Percentiles rank a stretch among this genome's conserved stretches.
Evolutionary conservation across 2,329 filamentous ascomycete species (phyloP).

Genomic region (Claviceps digitariae): DNA sequence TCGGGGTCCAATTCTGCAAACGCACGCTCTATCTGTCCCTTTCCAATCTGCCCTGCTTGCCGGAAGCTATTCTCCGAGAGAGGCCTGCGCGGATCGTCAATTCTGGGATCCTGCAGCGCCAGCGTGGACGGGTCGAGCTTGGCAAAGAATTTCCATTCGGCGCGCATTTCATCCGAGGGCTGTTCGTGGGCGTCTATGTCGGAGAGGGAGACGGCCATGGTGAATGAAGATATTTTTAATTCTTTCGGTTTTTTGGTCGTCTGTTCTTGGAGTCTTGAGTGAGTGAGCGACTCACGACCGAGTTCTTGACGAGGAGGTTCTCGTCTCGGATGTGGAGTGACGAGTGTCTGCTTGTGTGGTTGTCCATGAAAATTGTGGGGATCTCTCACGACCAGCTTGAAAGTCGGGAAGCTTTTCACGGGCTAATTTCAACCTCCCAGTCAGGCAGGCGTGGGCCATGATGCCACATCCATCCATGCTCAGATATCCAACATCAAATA

Average conservation of each 20-base stretch:
- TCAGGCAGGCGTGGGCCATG: too few species aligned
- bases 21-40: neutral
- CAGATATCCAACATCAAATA: too few species aligned
- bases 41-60: neutral
- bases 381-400: neutral
- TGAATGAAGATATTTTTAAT: neutral
- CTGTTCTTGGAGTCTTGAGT: too few species aligned
- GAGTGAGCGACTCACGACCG: too few species aligned
- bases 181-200: conserved; percentile 64
- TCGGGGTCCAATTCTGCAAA: conserved; percentile 25
- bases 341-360: too few species aligned
- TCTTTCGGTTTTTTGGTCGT: too few species aligned
- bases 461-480: too few species aligned
- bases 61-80: conserved; percentile 21
- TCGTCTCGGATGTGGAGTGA: too few species aligned
- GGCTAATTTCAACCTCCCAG: too few species aligned
- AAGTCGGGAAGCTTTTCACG: too few species aligned
- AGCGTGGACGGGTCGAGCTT: conserved; percentile 41
- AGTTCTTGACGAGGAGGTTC: too few species aligned
- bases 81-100: conserved; percentile 37
- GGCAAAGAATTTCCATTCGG: conserved; percentile 62
- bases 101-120: conserved; percentile 34
- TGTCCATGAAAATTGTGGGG: neutral
- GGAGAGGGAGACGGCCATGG: conserved; percentile 9
- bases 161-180: conserved; percentile 56